Base-by-base conservation (phyloP, 768 basidiomycete species). In the Tricholoma furcatifolium region DNA sequence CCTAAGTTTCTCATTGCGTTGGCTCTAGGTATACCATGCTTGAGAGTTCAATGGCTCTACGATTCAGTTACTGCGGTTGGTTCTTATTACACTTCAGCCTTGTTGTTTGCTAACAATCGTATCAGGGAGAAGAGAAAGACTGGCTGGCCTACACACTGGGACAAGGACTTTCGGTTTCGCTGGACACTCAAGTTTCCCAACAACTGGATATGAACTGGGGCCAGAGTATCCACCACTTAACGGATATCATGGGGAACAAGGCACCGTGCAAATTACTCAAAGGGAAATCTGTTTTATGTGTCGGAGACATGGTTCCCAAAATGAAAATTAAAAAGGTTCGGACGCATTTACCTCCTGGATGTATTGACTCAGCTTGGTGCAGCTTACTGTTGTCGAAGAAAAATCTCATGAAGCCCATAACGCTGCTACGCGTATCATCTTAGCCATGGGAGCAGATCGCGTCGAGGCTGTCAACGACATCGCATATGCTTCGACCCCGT, bases 11-110 rank as follows among this genome's bases (percentile, higher is more conserved):
- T 96, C 48, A 76, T 86, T 3, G 89, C 92, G 6, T 78, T 98
- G 31, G 92, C 90, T 0, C 72, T 93, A 36, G 93, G 93, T 10
- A 84, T 97, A 47, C 94, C 94, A 3, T 93, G 91, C 58, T 61
- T 97, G 21, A 78, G 77, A 1, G 65, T 76, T 5, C 69, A 74
- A 10, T 93, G 85, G 81, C 63, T 87, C 27, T 56, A 72, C 31
- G 67, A 73, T 21, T 72, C 70, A 10, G 62, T 74, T 15, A 55
- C 65, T 51, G 52, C 35, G 46, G 73, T 71, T 53, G 65, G 73
- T 65, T 39, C 43, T 35, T 50, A 15, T 43, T 32, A 6, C 40
- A 36, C 39, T 46, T 31, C 11, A 21, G 4, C 9, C 18, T 52
- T 24, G 8, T 15, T 48, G 21, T 6, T 54, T 53, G 43, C 5